A percentile compares a stretch with the other conserved stretches of the same genome.
Evolutionary conservation across 495 filamentous ascomycete genomes (phyloP).

Genomic region (Daldinia vernicosa): DNA sequence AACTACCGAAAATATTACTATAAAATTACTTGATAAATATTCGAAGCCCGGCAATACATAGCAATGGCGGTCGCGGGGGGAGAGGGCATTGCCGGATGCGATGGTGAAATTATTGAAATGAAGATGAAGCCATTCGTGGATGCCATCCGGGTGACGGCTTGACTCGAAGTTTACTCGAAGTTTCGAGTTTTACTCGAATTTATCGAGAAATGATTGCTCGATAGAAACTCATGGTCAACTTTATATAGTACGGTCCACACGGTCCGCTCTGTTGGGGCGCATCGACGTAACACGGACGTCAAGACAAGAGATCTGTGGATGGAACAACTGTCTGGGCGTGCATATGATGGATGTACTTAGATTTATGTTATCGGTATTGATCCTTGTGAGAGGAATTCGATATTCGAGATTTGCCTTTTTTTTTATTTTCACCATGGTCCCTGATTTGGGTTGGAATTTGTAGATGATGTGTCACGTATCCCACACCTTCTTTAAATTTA

Average conservation of each 20-base stretch:
- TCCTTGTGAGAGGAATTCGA: neutral
- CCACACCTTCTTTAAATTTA: neutral
- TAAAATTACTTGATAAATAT: conserved; percentile 36
- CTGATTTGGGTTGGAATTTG: neutral
- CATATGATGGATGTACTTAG: conserved; percentile 1
- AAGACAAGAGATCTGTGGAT: conserved; percentile 16
- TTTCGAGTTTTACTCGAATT: conserved; percentile 38
- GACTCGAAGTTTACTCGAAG: conserved; percentile 39
- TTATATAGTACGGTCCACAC: conserved; percentile 19
- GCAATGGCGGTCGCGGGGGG: neutral
- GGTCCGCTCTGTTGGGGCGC: conserved; percentile 22
- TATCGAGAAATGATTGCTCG: conserved; percentile 40
- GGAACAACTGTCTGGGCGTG: neutral
- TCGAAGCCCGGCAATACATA: conserved; percentile 5
- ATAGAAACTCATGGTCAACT: conserved; percentile 28
- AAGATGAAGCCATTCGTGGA: conserved; percentile 37
- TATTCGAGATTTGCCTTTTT: neutral
- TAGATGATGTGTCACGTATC: conserved; percentile 15
- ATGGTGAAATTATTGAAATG: too few species aligned
- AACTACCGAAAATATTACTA: conserved; percentile 36
- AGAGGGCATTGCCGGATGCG: conserved; percentile 26
- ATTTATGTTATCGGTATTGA: neutral
- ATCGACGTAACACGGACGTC: conserved; percentile 33
- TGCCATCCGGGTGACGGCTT: neutral
- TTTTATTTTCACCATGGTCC: neutral